A percentile compares a stretch with the other conserved stretches of the same genome.
Evolutionary conservation across 2,329 filamentous ascomycete genomes (phyloP).

Genomic region (Talaromyces verruculosus): DNA sequence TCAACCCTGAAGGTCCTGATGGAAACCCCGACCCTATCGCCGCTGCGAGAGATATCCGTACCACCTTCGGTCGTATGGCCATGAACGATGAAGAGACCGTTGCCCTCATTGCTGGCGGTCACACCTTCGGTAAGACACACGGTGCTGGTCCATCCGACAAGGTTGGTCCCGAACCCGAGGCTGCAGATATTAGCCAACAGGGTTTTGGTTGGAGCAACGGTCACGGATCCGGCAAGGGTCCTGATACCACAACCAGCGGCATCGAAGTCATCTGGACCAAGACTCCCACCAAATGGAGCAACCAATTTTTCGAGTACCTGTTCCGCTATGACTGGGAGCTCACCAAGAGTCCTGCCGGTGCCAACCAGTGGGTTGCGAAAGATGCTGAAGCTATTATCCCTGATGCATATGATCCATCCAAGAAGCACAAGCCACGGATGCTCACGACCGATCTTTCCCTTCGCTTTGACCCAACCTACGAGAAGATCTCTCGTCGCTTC

Average conservation of each 20-base stretch:
- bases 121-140: constrained; percentile 79
- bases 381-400: constrained; percentile 66
- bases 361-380: constrained; percentile 75
- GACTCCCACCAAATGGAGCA: constrained; percentile 74
- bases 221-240: constrained; percentile 65
- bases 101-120: constrained; percentile 74
- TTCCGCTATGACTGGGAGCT: constrained; percentile 78
- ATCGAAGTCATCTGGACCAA: constrained; percentile 79
- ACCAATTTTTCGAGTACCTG: constrained; percentile 71
- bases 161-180: constrained; percentile 67
- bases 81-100: constrained; percentile 84
- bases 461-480: constrained; percentile 68
- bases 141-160: constrained; percentile 66
- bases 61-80: constrained; percentile 74
- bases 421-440: constrained; percentile 76
- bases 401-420: constrained; percentile 66
- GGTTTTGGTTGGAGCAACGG: constrained; percentile 72
- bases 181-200: constrained; percentile 62
- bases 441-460: constrained; percentile 73
- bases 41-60: constrained; percentile 69
- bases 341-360: constrained; percentile 71
- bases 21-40: constrained; percentile 68
- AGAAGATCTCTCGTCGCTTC: constrained; percentile 73
- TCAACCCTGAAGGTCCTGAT: constrained; percentile 77
- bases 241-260: constrained; percentile 71